Evolutionary conservation across 345 rosid species (phyloP), one percentile per base, ranked within the genome.

Genomic region (Populus simonii): DNA sequence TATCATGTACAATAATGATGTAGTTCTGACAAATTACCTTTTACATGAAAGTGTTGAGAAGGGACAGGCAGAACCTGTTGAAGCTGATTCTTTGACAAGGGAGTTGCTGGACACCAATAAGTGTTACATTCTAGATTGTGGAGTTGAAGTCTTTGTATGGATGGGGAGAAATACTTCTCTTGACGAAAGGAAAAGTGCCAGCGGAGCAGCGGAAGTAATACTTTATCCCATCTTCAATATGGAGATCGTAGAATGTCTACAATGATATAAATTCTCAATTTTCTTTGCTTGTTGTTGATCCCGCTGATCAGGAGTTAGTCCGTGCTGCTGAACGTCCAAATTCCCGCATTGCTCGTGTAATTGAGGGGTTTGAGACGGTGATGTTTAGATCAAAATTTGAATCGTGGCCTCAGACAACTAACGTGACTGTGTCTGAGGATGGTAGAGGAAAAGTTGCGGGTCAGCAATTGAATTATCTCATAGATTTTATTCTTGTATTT

Each of bases 391-490:
- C 92, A 1, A 94, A 92, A 86, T 96, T 96, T 86, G 95, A 89
- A 70, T 89, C 93, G 45, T 96, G 99, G 99, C 98, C 98, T 10
- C 82, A 85, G 83, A 77, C 88, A 61, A 80, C 85, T 82, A 85
- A 88, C 36, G 90, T 81, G 75, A 78, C 97, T 41, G 97, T 92
- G 49, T 87, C 99, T 6, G 94, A 89, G 86, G 98, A 94, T 83
- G 99, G 99, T 76, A 89, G 97, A 87, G 97, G 99, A 87, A 94
- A 93, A 86, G 98, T 96, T 78, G 99, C 99, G 75, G 98, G 99
- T 96, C 45, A 68, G 85, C 47, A 70, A 68, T 66, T 75, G 29
- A 72, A 35, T 35, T 76, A 22, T 74, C 74, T 69, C 66, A 25
- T 55, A 47, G 23, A 31, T 57, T 68, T 70, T 61, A 62, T 65